Conservation (phyloP, 257 asterid species). For the Euphrasia confusa region DNA sequence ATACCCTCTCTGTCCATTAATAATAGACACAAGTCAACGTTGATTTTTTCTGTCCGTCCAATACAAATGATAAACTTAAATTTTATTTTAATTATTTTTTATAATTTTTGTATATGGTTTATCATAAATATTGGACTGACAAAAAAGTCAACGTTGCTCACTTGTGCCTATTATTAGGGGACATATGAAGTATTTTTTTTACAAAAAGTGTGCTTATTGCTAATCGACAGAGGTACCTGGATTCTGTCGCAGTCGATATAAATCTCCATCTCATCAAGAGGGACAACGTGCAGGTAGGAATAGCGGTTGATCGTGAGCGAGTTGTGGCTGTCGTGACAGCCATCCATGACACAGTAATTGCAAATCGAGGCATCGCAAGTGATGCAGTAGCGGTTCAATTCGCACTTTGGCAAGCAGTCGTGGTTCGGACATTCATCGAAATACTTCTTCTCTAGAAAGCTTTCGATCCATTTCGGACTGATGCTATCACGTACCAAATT, state of each 20-base stretch:
- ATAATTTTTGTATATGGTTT: too few species aligned
- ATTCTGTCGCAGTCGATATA: background rate
- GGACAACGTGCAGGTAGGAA: background rate
- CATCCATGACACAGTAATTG: background rate
- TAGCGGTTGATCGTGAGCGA: background rate
- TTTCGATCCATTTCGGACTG: conserved; percentile 1
- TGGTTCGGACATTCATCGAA: background rate
- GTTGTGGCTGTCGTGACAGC: background rate
- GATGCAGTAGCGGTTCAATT: background rate
- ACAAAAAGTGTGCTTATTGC: too few species aligned
- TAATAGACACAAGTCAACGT: too few species aligned
- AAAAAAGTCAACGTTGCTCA: too few species aligned
- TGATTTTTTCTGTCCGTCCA: too few species aligned
- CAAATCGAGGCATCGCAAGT: background rate
- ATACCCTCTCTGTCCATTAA: too few species aligned
- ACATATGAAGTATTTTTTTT: too few species aligned
- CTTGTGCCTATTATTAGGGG: too few species aligned
- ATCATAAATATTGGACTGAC: too few species aligned
- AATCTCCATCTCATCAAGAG: background rate
- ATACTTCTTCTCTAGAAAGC: background rate
- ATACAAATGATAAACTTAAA: too few species aligned
- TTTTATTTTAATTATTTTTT: too few species aligned
- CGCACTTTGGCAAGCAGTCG: background rate
- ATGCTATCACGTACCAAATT: background rate
- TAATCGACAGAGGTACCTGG: background rate